A percentile compares a stretch with the other conserved stretches of the same genome.
These are phyloP conservation scores for Micractinium conductrix DNA, from an alignment of 139 green algal genomes.

Conservation along the genomic window DNA sequence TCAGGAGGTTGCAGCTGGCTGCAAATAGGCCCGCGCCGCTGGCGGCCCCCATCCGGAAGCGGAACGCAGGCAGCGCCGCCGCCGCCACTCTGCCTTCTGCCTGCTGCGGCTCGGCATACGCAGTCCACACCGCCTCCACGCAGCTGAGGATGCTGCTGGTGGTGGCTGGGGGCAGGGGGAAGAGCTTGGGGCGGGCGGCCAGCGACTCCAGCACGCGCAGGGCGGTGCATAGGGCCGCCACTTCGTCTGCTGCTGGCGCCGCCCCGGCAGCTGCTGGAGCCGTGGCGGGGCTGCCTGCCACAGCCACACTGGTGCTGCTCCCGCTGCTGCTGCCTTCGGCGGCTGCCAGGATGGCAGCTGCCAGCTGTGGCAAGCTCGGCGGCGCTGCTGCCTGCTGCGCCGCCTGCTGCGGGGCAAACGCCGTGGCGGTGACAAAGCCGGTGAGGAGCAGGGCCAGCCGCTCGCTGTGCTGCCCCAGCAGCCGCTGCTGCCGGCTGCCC, in stretches of 20 bases:
- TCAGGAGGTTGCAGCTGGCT: conserved; percentile 32
- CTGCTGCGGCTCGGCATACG: conserved; percentile 2
- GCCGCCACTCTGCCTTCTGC: neutral
- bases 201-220: conserved; percentile 46
- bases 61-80: neutral
- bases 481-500: conserved; percentile 9
- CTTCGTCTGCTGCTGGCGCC: neutral
- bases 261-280: neutral
- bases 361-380: neutral
- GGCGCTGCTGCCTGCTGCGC: neutral
- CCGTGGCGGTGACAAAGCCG: neutral
- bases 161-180: neutral
- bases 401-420: neutral
- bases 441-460: conserved; percentile 12
- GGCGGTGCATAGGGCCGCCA: conserved; percentile 32
- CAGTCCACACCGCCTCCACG: conserved; percentile 9
- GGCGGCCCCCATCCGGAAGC: neutral
- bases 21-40: conserved; percentile 26
- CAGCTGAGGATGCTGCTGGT: conserved; percentile 11
- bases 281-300: neutral
- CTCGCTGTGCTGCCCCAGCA: conserved; percentile 26
- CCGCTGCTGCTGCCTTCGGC: conserved; percentile 1
- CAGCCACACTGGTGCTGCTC: neutral
- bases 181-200: conserved; percentile 14
- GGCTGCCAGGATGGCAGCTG: conserved; percentile 6